Percentiles rank a stretch among this genome's conserved stretches.
These are phyloP conservation scores for Vaccinium macrocarpon DNA, from an alignment of 148 eudicot genomes.

Conservation along the genomic window DNA sequence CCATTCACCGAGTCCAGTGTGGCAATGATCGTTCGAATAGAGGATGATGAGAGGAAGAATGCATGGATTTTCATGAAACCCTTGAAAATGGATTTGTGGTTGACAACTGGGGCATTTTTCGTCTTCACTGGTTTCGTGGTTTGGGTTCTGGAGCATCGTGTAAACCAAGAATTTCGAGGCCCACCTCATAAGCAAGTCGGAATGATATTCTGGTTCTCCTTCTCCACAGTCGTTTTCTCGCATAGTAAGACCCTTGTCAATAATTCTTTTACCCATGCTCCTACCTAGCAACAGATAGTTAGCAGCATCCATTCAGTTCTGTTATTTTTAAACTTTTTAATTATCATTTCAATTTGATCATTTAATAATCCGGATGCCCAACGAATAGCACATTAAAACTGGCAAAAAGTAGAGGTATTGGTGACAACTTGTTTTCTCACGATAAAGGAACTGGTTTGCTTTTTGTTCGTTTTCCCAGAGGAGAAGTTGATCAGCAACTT, in stretches of 20 bases:
- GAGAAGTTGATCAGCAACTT: constrained; percentile 5
- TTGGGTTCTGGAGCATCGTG: constrained; percentile 72
- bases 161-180: constrained; percentile 57
- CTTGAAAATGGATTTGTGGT: constrained; percentile 55
- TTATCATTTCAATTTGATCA: too few relatives aligned
- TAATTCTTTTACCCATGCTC: neutral
- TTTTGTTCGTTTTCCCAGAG: neutral
- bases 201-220: constrained; percentile 63
- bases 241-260: constrained; percentile 45
- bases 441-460: neutral
- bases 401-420: neutral
- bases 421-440: neutral
- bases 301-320: neutral
- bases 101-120: constrained; percentile 46
- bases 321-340: too few relatives aligned
- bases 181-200: constrained; percentile 57
- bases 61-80: constrained; percentile 78
- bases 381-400: neutral
- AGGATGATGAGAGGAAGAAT: constrained; percentile 37
- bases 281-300: too few relatives aligned
- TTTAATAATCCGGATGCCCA: too few relatives aligned
- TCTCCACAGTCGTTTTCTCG: constrained; percentile 68
- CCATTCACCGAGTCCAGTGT: constrained; percentile 70
- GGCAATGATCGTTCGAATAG: constrained; percentile 45
- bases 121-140: constrained; percentile 61